Evolutionary conservation across 2,329 filamentous ascomycete genomes (phyloP).

Genomic region (Epichloe coenophiala): DNA sequence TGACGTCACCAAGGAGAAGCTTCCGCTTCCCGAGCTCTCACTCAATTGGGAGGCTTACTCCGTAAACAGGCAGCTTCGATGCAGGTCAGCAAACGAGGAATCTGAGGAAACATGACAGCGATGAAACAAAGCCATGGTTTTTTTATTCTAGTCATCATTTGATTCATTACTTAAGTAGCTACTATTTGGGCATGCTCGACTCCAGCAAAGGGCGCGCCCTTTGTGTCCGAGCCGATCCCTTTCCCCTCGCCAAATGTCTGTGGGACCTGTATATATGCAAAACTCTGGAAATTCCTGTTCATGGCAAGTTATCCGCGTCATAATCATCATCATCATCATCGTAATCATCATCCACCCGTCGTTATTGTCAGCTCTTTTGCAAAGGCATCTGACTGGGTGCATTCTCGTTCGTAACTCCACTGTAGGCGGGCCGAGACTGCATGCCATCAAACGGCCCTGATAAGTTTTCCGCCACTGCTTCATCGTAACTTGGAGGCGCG

Average conservation of each 20-base stretch:
- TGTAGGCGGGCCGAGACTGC: slow-evolving; percentile 51
- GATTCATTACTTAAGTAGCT: not conserved
- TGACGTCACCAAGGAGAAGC: no score
- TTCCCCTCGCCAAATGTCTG: not conserved
- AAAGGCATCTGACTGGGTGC: slow-evolving; percentile 36
- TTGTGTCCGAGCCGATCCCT: not conserved
- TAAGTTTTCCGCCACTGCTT: slow-evolving; percentile 70
- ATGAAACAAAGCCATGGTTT: not conserved
- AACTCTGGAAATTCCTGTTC: not conserved
- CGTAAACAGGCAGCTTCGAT: no score
- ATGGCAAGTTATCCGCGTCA: not conserved
- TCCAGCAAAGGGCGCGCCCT: not conserved
- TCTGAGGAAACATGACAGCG: no score
- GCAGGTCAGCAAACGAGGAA: no score
- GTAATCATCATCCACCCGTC: slow-evolving; percentile 4
- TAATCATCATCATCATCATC: not conserved
- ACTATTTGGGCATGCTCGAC: not conserved
- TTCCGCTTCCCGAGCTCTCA: no score
- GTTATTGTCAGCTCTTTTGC: slow-evolving; percentile 22
- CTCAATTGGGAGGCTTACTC: no score
- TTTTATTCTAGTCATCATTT: not conserved
- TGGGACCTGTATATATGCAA: not conserved
- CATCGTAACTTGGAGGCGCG: slow-evolving; percentile 89
- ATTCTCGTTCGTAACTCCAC: slow-evolving; percentile 48
- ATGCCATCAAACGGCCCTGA: slow-evolving; percentile 52